Percentiles rank a stretch among this genome's conserved stretches.
Evolutionary conservation across 2,329 filamentous ascomycete genomes (phyloP).

Genomic region (Hymenoscyphus fraxineus): DNA sequence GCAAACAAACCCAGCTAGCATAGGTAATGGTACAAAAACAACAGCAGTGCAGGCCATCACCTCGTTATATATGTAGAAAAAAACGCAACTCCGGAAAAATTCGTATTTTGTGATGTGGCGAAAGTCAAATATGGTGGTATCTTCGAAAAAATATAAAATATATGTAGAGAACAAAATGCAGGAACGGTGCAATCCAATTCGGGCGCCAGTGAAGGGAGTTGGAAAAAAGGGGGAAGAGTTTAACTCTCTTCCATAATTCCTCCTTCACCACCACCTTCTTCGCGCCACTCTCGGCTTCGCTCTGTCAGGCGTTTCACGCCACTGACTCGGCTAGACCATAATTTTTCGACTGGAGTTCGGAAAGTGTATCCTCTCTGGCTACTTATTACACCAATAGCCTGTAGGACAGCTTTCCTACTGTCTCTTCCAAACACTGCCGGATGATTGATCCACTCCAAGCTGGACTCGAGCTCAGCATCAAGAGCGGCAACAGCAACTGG

Average conservation of each 20-base stretch:
- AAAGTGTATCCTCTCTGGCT: slow-evolving; percentile 93
- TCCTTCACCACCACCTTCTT: slow-evolving; percentile 52
- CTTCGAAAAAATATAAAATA: neutral
- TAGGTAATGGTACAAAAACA: no score
- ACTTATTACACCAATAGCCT: slow-evolving; percentile 94
- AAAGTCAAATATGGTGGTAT: neutral
- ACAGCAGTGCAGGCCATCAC: no score
- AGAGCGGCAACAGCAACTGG: slow-evolving; percentile 75
- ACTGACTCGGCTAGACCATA: slow-evolving; percentile 74
- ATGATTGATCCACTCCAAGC: slow-evolving; percentile 96
- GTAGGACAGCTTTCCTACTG: slow-evolving; percentile 89
- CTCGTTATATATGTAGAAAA: neutral
- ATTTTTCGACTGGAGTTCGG: slow-evolving; percentile 79
- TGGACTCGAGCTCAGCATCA: slow-evolving; percentile 84
- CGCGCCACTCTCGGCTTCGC: slow-evolving; percentile 85
- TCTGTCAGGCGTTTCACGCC: slow-evolving; percentile 81
- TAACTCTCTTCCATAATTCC: slow-evolving; percentile 35
- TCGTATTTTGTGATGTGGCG: slow-evolving; percentile 1
- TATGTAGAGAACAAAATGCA: neutral
- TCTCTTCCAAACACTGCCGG: slow-evolving; percentile 92
- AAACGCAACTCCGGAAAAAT: neutral
- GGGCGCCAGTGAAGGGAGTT: neutral
- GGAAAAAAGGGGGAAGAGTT: neutral
- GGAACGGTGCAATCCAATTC: slow-evolving; percentile 2
- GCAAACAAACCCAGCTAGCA: no score